Evolutionary conservation across 2,329 filamentous ascomycete genomes (phyloP).

Genomic region (Exophiala lecanii-corni): DNA sequence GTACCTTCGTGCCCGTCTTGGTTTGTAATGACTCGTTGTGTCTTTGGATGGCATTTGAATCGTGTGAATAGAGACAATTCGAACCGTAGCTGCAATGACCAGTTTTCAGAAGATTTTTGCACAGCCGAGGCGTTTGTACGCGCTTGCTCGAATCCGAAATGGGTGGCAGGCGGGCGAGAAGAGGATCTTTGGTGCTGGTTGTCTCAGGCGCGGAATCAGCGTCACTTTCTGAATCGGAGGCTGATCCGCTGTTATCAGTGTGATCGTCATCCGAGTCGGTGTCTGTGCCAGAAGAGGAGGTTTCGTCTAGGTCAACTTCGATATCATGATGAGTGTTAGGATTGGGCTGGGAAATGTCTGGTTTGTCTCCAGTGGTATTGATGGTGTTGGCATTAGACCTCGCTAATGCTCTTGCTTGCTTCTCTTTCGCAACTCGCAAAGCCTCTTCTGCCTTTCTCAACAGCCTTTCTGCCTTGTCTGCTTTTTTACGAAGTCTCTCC

Average conservation of each 20-base stretch:
- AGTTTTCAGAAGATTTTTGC: conserved; percentile 38
- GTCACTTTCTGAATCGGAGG: too few relatives aligned
- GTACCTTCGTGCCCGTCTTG: too few relatives aligned
- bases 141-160: too few relatives aligned
- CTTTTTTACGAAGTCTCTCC: conserved; percentile 38
- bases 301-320: conserved; percentile 11
- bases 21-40: neutral
- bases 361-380: neutral
- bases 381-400: neutral
- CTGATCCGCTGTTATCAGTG: conserved; percentile 30
- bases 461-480: conserved; percentile 39
- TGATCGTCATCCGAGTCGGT: conserved; percentile 25
- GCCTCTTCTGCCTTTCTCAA: conserved; percentile 20
- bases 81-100: conserved; percentile 41
- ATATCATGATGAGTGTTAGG: neutral
- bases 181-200: conserved; percentile 37
- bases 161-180: too few relatives aligned
- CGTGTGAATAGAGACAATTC: conserved; percentile 41
- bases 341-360: conserved; percentile 7
- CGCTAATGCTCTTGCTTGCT: neutral
- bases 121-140: conserved; percentile 31
- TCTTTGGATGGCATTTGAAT: conserved; percentile 17
- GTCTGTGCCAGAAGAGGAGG: conserved; percentile 18
- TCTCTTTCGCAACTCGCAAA: conserved; percentile 9
- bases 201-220: conserved; percentile 43